Evolutionary conservation across 768 basidiomycete species (phyloP), one percentile per base, ranked within the genome.

Genomic region (Panaeolus papilionaceus): DNA sequence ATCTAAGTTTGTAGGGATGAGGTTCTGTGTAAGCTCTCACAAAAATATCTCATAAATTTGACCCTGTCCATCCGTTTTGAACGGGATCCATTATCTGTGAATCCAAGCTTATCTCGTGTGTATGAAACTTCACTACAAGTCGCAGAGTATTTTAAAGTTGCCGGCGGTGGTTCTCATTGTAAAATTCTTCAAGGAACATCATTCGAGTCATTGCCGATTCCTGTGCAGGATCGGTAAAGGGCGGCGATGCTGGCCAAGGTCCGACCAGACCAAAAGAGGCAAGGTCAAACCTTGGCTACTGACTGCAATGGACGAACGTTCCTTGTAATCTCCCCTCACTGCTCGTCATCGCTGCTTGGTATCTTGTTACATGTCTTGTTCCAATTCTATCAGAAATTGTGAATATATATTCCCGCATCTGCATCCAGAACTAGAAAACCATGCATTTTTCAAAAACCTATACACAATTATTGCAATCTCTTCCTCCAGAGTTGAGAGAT

Each of bases 361-460:
- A 3, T 37, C 54, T 28, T 28, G 33, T 58, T 58, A 58, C 54
- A 58, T 58, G 54, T 58, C 54, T 58, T 33, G 28, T 37, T 28
- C 54, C 28, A 28, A 58, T 28, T 58, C 54, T 33, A 28, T 37
- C 28, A 58, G 54, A 58, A 33, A 58, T 23, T 58, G 54, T 37
- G 26, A 58, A 58, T 37, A 33, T 58, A n/a, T 58, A 58, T 58
- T 58, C 28, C 28, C 54, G 11, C 26, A 58, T 33, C 28, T 12
- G 37, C 7, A 58, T 33, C 26, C 54, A 58, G 33, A 3, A 58
- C 11, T 28, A 33, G 14, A 28, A 28, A 58, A 47, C 1, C 14
- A 93, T 93, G 92, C 91, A 92, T 75, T 93, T 91, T 75, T 85
- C 88, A 33, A 92, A 93, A 72, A 86, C 88, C 0, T 92, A 91